Base-by-base conservation (phyloP, 2,329 filamentous ascomycete species). In the Gyromitra esculenta region DNA sequence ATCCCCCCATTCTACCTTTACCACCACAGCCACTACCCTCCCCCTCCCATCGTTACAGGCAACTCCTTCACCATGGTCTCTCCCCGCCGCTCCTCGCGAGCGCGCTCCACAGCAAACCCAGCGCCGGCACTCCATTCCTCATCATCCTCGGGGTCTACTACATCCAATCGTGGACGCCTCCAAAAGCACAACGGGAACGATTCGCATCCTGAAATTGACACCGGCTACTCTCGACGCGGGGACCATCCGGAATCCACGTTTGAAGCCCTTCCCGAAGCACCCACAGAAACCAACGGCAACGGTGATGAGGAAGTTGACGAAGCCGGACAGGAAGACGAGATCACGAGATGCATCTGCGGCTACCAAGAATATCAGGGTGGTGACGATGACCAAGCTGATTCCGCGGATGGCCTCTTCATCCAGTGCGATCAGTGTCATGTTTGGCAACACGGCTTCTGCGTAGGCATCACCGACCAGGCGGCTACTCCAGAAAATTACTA, bases 391-490 rank as follows among this genome's bases (percentile, higher is more conserved):
- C 87, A 93, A 78, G 89, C 90, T 41, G 94, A 97, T 81, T 95
- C 98, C 79, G 88, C 95, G 80, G 96, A 95, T 57, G 95, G 94
- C 67, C 91, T 98, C 84, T 99, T 97, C 84, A 94, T 99, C 80
- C 95, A 98, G 86, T 99, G 96, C 88, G 96, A 98, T 85, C 87
- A 92, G 79, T 99, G 96, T 87, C 96, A 97, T 83, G 96, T 98
- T 79, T 99, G 95, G 96, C 96, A 99, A 84, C 96, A 99, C 83
- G 96, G 96, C 81, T 95, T 94, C 77, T 99, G 96, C 82, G 95
- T 99, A 76, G 95, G 96, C 77, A 97, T 99, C 82, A 94, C 97
- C 86, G 96, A 96, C 80, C 95, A 97, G 84, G 91, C 92, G 80
- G 91, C 92, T 83, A 95, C 93, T 79, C 96, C 96, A 8, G 95